Conservation (phyloP, 495 filamentous ascomycete genomes). For the Xylaria palmicola region DNA sequence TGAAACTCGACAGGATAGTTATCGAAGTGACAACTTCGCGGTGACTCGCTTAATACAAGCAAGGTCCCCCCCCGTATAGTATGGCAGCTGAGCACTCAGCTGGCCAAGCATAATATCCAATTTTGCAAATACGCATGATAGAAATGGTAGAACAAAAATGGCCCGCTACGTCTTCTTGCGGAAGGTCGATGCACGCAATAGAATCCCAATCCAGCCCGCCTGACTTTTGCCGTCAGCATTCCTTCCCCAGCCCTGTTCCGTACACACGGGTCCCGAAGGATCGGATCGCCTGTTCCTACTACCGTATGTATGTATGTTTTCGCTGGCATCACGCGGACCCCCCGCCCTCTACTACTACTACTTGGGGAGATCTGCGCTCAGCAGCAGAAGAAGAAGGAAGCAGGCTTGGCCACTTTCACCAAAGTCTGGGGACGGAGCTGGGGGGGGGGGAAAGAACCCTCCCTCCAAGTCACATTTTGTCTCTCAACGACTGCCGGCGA, state of each 20-base stretch:
- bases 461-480: no score
- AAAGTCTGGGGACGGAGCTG: no score
- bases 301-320: no score
- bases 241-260: conserved; percentile 5
- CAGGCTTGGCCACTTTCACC: no score
- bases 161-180: not conserved
- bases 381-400: no score
- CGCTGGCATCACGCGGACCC: conserved; percentile 2
- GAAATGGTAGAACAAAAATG: not conserved
- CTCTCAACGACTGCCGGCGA: no score
- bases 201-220: conserved; percentile 1
- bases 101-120: not conserved
- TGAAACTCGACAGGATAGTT: no score
- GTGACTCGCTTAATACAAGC: no score
- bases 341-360: no score
- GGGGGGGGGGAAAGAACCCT: no score
- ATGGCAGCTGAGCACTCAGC: not conserved
- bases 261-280: conserved; percentile 10
- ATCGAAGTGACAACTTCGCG: no score
- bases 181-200: conserved; percentile 11
- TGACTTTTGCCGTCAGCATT: not conserved
- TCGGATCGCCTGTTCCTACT: conserved; percentile 8
- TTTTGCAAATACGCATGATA: not conserved
- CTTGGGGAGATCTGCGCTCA: no score
- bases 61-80: not conserved